Evolutionary conservation across 2,329 filamentous ascomycete genomes (phyloP), one percentile per base, ranked within the genome.

Genomic region (Ambrosiella cleistominuta): DNA sequence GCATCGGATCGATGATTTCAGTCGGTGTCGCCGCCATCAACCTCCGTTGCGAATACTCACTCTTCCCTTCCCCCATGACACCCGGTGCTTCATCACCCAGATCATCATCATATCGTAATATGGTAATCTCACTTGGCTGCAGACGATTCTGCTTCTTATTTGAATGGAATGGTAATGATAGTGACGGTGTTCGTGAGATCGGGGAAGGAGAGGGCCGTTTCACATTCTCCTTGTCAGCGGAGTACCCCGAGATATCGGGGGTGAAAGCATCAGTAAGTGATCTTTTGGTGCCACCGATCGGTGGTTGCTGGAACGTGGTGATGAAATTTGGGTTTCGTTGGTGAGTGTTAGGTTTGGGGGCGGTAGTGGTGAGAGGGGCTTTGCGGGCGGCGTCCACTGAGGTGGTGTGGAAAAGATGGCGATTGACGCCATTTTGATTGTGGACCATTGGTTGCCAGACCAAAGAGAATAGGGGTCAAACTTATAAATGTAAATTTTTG

Each of bases 21-120:
- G 74, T 74, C 1, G 80, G 80, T 4, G 80, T 83, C 8, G 77
- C 72, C 47, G 72, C 70, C 53, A 80, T 69, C 2, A 64, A 64
- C 55, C 69, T 72, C 55, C 80, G 72, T 64, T 84, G 81, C 0
- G 79, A 76, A 64, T 81, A 81, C 61, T 82, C 77, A 13, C 75
- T 75, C 27, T 27, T 53, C 9, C 51, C 51, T 13, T 53, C 51
- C 3, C 51, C 51, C 51, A 53, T 53, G 6, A 38, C 12, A 13
- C 44, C 44, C 44, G n/a, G 44, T 38, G 49, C 52, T 35, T 53
- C 56, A 27, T 55, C 15, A 35, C 17, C 53, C 15, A 58, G 15
- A 9, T 59, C 54, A 19, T 59, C 35, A 38, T 55, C 45, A n/a
- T 63, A 50, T 15, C 40, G 17, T 4, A 70, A 60, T 13, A 70